Evolutionary conservation across 1,284 basidiomycete species (phyloP).

Genomic region (Cryptococcus sp.): DNA sequence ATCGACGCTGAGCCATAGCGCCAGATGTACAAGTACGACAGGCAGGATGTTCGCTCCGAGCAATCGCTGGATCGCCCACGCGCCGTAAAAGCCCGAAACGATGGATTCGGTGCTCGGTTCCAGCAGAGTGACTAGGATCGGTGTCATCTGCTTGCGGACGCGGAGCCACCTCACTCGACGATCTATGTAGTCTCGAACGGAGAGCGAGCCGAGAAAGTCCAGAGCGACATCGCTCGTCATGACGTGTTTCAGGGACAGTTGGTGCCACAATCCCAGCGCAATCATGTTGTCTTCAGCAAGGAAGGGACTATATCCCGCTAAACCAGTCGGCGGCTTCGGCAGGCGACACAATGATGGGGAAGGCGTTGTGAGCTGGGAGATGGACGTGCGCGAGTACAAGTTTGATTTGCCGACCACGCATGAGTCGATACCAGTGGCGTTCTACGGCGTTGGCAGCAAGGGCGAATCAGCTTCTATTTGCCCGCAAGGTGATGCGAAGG

Average conservation of each 20-base stretch:
- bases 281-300: slow-evolving; percentile 98
- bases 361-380: slow-evolving; percentile 42
- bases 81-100: slow-evolving; percentile 66
- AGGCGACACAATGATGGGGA: slow-evolving; percentile 36
- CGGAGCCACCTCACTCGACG: slow-evolving; percentile 90
- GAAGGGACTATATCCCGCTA: slow-evolving; percentile 78
- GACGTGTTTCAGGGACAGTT: slow-evolving; percentile 79
- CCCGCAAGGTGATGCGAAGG: not conserved
- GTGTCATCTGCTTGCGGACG: slow-evolving; percentile 87
- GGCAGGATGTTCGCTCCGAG: slow-evolving; percentile 63
- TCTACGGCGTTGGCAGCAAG: slow-evolving; percentile 26
- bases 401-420: slow-evolving; percentile 98
- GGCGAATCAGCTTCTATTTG: not conserved
- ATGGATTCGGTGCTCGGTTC: slow-evolving; percentile 90
- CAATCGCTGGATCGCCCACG: slow-evolving; percentile 61
- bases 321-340: slow-evolving; percentile 54
- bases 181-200: slow-evolving; percentile 75
- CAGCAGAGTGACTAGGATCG: slow-evolving; percentile 70
- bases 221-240: slow-evolving; percentile 83
- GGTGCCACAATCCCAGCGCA: slow-evolving; percentile 83
- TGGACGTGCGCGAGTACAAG: slow-evolving; percentile 85
- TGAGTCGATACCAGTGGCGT: slow-evolving; percentile 75
- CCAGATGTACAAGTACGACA: slow-evolving; percentile 71
- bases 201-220: slow-evolving; percentile 85
- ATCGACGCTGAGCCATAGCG: slow-evolving; percentile 58